Evolutionary conservation across 2,329 filamentous ascomycete species (phyloP).

Genomic region (Exophiala dermatitidis): DNA sequence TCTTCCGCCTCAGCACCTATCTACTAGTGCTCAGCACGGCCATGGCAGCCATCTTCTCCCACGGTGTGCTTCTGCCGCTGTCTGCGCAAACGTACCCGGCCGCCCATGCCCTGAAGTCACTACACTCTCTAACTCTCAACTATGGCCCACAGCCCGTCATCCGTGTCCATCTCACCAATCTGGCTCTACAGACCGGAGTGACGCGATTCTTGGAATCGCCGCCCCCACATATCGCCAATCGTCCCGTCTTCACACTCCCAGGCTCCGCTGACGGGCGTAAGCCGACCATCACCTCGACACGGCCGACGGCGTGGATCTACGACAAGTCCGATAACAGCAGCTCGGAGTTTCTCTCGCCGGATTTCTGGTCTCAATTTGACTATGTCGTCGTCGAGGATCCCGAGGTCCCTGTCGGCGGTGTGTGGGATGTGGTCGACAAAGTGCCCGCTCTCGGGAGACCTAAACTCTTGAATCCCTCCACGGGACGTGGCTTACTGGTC

Average conservation of each 20-base stretch:
- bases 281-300: constrained; percentile 15
- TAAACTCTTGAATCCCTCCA: constrained; percentile 41
- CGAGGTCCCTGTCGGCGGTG: constrained; percentile 39
- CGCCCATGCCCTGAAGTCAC: constrained; percentile 60
- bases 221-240: constrained; percentile 12
- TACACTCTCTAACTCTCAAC: constrained; percentile 32
- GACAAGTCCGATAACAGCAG: constrained; percentile 52
- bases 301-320: constrained; percentile 43
- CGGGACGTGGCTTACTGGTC: constrained; percentile 23
- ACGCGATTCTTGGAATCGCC: constrained; percentile 51
- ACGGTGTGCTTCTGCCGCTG: constrained; percentile 65
- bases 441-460: constrained; percentile 48
- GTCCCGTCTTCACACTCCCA: constrained; percentile 20
- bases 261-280: constrained; percentile 25
- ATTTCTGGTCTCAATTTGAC: constrained; percentile 54
- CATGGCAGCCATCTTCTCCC: constrained; percentile 53
- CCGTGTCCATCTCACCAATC: constrained; percentile 51
- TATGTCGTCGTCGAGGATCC: constrained; percentile 51
- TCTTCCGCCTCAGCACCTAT: constrained; percentile 51
- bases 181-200: constrained; percentile 57
- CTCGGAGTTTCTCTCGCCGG: constrained; percentile 39
- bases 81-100: constrained; percentile 93
- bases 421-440: constrained; percentile 47
- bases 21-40: constrained; percentile 54
- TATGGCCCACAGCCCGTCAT: constrained; percentile 28